These are phyloP conservation scores for Thermothelomyces thermophilus DNA, from an alignment of 2,329 filamentous ascomycete genomes.

Conservation along the genomic window DNA sequence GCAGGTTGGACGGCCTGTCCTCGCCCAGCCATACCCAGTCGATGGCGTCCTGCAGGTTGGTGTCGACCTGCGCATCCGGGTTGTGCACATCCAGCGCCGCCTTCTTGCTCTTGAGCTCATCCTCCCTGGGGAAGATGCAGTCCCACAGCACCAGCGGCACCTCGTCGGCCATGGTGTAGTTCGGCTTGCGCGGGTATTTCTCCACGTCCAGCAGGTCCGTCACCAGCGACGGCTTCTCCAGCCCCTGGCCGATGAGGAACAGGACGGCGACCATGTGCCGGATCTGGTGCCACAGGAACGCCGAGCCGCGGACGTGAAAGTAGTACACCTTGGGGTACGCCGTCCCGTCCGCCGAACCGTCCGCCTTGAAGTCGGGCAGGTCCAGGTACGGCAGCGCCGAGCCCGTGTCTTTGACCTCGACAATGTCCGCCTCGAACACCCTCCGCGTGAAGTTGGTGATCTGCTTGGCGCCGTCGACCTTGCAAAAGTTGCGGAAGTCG, in stretches of 20 bases:
- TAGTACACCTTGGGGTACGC: constrained; percentile 65
- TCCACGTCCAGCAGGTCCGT: constrained; percentile 66
- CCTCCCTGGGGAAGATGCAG: constrained; percentile 70
- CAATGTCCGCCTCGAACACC: constrained; percentile 75
- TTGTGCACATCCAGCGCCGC: constrained; percentile 27
- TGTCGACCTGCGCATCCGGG: constrained; percentile 25
- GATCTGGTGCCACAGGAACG: constrained; percentile 98
- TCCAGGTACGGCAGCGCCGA: constrained; percentile 52
- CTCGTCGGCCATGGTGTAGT: constrained; percentile 87
- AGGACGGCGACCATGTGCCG: constrained; percentile 86
- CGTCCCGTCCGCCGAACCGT: constrained; percentile 18
- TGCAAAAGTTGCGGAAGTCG: constrained; percentile 97
- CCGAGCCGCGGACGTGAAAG: constrained; percentile 82
- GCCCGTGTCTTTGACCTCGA: constrained; percentile 53
- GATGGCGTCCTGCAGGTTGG: constrained; percentile 48
- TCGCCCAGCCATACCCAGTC: constrained; percentile 77
- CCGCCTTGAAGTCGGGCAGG: constrained; percentile 38
- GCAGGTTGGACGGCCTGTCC: constrained; percentile 51
- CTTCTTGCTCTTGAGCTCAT: constrained; percentile 13
- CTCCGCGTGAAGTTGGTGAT: constrained; percentile 73
- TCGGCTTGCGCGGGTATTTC: constrained; percentile 67
- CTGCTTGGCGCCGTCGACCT: constrained; percentile 84
- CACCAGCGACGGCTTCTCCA: constrained; percentile 70
- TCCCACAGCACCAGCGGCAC: constrained; percentile 92
- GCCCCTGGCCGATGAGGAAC: constrained; percentile 85